Conservation (phyloP, 1,284 basidiomycete genomes). For the Paramarasmius palmivorus region DNA sequence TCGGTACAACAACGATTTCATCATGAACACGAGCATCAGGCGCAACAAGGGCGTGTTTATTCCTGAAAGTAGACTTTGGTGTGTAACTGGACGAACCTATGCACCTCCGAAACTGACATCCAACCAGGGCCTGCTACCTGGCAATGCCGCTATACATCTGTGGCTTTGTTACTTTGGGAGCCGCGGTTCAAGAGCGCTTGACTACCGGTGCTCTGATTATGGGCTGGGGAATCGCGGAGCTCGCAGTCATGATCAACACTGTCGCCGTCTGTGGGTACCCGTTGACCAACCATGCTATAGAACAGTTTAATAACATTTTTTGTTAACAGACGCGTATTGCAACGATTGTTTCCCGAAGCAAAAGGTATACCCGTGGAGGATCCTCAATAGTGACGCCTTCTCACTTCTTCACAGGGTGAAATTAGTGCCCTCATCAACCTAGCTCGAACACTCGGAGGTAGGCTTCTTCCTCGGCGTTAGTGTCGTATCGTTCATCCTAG, state of each 20-base stretch:
- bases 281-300: not conserved
- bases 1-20: constrained; percentile 61
- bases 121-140: constrained; percentile 57
- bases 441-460: constrained; percentile 54
- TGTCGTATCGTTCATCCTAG: not conserved
- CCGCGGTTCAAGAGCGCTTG: constrained; percentile 51
- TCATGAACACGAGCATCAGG: constrained; percentile 51
- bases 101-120: not conserved
- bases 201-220: constrained; percentile 50
- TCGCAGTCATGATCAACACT: constrained; percentile 59
- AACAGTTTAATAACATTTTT: not conserved
- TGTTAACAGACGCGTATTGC: constrained; percentile 45
- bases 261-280: constrained; percentile 52
- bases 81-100: constrained; percentile 17
- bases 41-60: constrained; percentile 64
- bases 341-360: constrained; percentile 45
- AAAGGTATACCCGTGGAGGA: constrained; percentile 28
- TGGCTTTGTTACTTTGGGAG: constrained; percentile 59
- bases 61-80: constrained; percentile 68
- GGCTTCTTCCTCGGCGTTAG: not conserved
- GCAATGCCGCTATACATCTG: constrained; percentile 58
- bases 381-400: not conserved
- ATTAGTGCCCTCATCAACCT: constrained; percentile 62
- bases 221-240: constrained; percentile 61
- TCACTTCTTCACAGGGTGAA: constrained; percentile 40